Evolutionary conservation across 257 asterid species (phyloP).

Genomic region (Solanum raphanifolium): DNA sequence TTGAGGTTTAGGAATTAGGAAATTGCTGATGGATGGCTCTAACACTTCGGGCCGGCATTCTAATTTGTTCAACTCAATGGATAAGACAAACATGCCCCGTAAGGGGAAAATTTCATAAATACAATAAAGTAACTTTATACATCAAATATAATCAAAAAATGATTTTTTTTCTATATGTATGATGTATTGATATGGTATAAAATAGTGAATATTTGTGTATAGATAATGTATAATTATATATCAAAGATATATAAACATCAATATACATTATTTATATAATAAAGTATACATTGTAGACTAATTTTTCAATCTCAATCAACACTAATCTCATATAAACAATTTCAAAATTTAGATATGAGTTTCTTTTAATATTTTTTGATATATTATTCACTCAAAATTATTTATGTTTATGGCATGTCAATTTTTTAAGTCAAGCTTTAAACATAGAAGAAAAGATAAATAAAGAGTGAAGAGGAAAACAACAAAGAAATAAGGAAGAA

Average conservation of each 20-base stretch:
- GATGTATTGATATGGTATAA: too few species aligned
- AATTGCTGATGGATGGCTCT: not conserved
- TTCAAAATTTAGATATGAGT: accelerated
- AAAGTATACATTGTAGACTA: not conserved
- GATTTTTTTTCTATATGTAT: too few species aligned
- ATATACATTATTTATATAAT: too few species aligned
- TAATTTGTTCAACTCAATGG: not conserved
- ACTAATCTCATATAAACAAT: not conserved
- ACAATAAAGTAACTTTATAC: not conserved
- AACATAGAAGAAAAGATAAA: too few species aligned
- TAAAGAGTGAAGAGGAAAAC: not conserved
- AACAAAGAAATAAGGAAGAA: not conserved
- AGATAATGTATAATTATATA: not conserved
- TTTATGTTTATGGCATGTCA: too few species aligned
- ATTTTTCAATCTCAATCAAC: not conserved
- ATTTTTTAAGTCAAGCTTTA: not conserved
- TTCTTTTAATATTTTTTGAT: too few species aligned
- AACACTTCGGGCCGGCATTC: not conserved
- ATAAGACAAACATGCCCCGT: too few species aligned
- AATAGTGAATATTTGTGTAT: not conserved
- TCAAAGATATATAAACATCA: not conserved
- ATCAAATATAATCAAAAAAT: not conserved
- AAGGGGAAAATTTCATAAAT: not conserved
- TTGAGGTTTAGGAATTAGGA: not conserved
- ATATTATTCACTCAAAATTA: not conserved